Evolutionary conservation across 1,284 basidiomycete species (phyloP).

Genomic region (Marasmius tenuissimus): DNA sequence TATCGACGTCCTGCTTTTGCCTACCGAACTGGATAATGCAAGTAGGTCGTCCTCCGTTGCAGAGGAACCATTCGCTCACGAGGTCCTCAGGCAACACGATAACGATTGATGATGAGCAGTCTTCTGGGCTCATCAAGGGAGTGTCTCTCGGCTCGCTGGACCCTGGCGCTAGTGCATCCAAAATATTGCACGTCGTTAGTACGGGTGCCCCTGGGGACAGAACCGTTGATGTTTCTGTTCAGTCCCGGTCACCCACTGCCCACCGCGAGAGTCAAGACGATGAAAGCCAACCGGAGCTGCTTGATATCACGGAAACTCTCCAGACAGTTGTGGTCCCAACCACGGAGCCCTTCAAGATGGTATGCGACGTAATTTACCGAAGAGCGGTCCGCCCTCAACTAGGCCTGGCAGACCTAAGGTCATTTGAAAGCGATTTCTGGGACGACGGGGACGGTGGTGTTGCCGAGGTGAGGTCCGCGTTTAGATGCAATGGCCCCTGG

Average conservation of each 20-base stretch:
- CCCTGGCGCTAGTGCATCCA: constrained; percentile 53
- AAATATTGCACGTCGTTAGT: constrained; percentile 60
- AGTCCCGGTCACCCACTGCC: constrained; percentile 44
- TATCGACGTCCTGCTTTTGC: constrained; percentile 76
- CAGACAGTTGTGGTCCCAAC: constrained; percentile 63
- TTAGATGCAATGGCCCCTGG: constrained; percentile 55
- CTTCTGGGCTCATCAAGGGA: constrained; percentile 72
- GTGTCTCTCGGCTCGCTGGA: constrained; percentile 61
- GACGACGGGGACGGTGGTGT: constrained; percentile 54
- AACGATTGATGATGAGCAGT: constrained; percentile 56
- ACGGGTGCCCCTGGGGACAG: constrained; percentile 64
- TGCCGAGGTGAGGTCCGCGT: constrained; percentile 48
- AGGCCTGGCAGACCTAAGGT: constrained; percentile 53
- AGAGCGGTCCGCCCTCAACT: constrained; percentile 34
- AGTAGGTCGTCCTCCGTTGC: constrained; percentile 41
- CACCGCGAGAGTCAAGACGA: constrained; percentile 17
- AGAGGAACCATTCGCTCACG: background rate
- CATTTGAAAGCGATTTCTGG: constrained; percentile 56
- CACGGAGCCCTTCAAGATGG: constrained; percentile 50
- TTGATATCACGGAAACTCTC: constrained; percentile 60
- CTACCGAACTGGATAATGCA: constrained; percentile 73
- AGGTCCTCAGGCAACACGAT: constrained; percentile 58
- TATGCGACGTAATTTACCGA: constrained; percentile 51
- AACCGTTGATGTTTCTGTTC: constrained; percentile 74
- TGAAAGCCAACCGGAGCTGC: constrained; percentile 15